Base-by-base conservation (phyloP, 345 rosid genomes). In the Lenwebbia sp. region DNA sequence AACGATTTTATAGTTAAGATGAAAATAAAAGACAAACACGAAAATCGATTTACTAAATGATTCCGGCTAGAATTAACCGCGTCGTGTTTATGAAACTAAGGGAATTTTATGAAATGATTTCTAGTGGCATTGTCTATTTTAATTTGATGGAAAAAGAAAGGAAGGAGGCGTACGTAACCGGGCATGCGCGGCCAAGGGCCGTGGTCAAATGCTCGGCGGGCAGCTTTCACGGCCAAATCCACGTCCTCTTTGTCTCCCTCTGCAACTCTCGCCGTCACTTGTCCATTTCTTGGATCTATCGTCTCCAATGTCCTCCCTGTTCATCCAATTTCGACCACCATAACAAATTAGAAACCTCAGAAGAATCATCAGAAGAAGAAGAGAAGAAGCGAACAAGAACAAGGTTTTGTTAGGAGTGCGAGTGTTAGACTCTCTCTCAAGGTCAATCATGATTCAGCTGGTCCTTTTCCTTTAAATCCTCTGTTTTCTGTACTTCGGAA, bases 151-250 rank as follows among this genome's bases (percentile, higher is more conserved):
- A 7, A 65, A 65, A 2, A 21, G 44, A 30, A 17, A 56, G 33
- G 12, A 22, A n/a, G 30, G 41, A 37, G 14, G 86, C 94, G 22
- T 89, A 95, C 98, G 62, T 55, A 90, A 54, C 95, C 97, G 54
- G 93, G 53, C 88, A 92, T 84, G 82, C 96, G 94, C 44, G 94
- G 94, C 96, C 96, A 94, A 25, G 94, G 95, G 30, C 96, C 96
- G 58, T 89, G 82, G 51, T 94, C 96, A 60, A 92, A 94, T 60
- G 96, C 96, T 17, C 86, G 86, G 83, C 94, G 95, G 17, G 95
- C 96, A 15, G 94, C 96, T 40, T 89, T 90, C 40, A 93, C 96
- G 11, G 96, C 95, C 87, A 89, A 85, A 56, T 94, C 94, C 50
- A 94, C 86, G 85, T 94, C 96, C 54, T 89, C 96, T 84, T 89